Percentiles rank a stretch among this genome's conserved stretches.
phyloP scores from a whole-genome alignment of 371 early-diverging fungal species.

The Lichtheimia hyalospora region DNA sequence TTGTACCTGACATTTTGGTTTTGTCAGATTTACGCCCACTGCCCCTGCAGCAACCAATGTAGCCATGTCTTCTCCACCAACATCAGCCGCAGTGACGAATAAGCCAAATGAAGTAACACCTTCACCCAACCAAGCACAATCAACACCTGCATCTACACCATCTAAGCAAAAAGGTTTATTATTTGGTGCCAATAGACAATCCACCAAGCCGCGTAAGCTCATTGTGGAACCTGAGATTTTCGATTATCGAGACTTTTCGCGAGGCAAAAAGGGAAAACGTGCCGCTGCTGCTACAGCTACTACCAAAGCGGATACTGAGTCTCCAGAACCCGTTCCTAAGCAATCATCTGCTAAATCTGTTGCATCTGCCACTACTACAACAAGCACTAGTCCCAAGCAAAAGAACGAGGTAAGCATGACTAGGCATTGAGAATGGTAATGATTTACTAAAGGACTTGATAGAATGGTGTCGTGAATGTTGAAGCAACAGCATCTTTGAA shows the following conservation, averaged over 20 bases:
- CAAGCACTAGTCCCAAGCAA: too few relatives aligned
- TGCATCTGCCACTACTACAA: too few relatives aligned
- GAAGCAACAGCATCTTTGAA: slow-evolving; percentile 3
- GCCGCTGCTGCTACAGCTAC: too few relatives aligned
- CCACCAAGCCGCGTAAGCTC: neutral
- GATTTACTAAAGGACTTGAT: neutral
- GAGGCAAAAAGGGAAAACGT: neutral
- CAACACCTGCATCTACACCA: neutral
- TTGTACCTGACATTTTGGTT: too few relatives aligned
- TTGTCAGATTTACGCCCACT: neutral
- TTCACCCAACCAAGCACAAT: neutral
- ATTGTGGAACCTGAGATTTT: slow-evolving; percentile 2
- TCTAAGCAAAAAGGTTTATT: neutral
- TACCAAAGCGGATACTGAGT: too few relatives aligned
- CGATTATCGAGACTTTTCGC: slow-evolving; percentile 1
- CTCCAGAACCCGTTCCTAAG: too few relatives aligned
- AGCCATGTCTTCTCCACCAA: neutral
- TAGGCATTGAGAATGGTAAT: too few relatives aligned
- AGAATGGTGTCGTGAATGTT: neutral
- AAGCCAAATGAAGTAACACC: slow-evolving; percentile 3
- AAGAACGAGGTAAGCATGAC: too few relatives aligned
- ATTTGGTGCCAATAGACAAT: neutral
- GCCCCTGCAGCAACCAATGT: neutral
- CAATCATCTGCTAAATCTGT: too few relatives aligned
- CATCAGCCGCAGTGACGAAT: slow-evolving; percentile 5